Evolutionary conservation across 331 rosid genomes (phyloP), one percentile per base, ranked within the genome.

Genomic region (Cydonia oblonga): DNA sequence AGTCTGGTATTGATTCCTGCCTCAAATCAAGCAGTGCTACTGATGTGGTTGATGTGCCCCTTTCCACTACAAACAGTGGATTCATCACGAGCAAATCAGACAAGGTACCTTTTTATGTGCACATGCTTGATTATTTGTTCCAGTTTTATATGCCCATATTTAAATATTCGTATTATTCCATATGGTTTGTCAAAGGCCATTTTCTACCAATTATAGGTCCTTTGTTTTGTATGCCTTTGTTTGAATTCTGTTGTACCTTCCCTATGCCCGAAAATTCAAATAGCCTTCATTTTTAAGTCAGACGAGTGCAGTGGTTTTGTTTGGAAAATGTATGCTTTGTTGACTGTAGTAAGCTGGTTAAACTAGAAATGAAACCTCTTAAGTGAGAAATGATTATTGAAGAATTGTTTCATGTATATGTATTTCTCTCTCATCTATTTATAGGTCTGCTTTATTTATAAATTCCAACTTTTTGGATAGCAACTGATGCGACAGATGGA

Each of bases 1-100:
- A 84, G 82, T 78, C 80, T 75, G 82, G 85, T 82, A 82, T 95
- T 68, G 79, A 71, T 80, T 74, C 84, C 24, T 88, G 85, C 77
- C 60, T 85, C 72, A 82, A 87, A 64, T 71, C 75, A 67, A 77
- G 74, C 72, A 74, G 75, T 75, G 84, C 76, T 49, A 59, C 76
- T 66, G 54, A 76, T 80, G 70, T 75, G 64, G 79, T 69, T 67
- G 84, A 68, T 71, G 69, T 77, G 70, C 86, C 87, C 70, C 71
- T 64, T 52, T 75, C 80, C 53, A 67, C 49, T 65, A 77, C 72
- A 68, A 76, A 68, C 66, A 79, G 67, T 74, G 87, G 68, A 72
- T n/a, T 75, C 68, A 53, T 78, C 53, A 44, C 52, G 28, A 60
- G 74, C 75, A 78, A 76, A 69, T 79, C 82, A 75, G 78, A 80